Conservation (phyloP, 345 rosid genomes). For the Isatis tinctoria region DNA sequence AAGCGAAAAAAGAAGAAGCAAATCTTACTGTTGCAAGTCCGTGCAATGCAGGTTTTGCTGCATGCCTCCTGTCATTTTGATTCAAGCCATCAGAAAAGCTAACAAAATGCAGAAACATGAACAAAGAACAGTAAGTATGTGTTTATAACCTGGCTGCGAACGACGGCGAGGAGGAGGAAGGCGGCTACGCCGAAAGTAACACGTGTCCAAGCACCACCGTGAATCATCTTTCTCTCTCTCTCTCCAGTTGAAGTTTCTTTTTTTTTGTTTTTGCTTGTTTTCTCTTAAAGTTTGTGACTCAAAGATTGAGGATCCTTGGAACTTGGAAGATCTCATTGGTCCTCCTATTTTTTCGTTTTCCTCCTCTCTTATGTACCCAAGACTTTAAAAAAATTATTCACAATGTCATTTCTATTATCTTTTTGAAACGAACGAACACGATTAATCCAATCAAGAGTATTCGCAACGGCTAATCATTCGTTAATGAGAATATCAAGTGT, state of each 20-base stretch:
- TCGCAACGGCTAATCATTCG: neutral
- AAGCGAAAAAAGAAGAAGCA: neutral
- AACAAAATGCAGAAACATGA: neutral
- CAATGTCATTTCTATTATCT: neutral
- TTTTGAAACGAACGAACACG: neutral
- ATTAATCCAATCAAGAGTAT: neutral
- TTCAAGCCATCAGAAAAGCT: neutral
- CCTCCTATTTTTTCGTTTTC: neutral
- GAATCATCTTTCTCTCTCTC: neutral
- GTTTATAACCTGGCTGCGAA: conserved; percentile 16
- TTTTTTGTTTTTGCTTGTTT: neutral
- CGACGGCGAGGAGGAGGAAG: conserved; percentile 35
- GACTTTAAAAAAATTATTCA: neutral
- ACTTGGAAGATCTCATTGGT: conserved; percentile 2
- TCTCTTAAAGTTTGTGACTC: neutral
- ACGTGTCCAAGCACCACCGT: conserved; percentile 14
- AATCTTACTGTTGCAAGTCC: conserved; percentile 61
- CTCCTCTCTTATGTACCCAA: neutral
- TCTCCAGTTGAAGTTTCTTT: neutral
- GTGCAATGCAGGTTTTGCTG: conserved; percentile 64
- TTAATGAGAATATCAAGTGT: too few species aligned
- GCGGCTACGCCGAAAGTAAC: conserved; percentile 27
- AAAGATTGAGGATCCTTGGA: neutral
- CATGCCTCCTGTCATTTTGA: conserved; percentile 48
- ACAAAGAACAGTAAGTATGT: neutral